Percentiles rank a stretch among this genome's conserved stretches.
Conservation (phyloP, 352 stramenopile genomes). For the Phytophthora palmivora region DNA sequence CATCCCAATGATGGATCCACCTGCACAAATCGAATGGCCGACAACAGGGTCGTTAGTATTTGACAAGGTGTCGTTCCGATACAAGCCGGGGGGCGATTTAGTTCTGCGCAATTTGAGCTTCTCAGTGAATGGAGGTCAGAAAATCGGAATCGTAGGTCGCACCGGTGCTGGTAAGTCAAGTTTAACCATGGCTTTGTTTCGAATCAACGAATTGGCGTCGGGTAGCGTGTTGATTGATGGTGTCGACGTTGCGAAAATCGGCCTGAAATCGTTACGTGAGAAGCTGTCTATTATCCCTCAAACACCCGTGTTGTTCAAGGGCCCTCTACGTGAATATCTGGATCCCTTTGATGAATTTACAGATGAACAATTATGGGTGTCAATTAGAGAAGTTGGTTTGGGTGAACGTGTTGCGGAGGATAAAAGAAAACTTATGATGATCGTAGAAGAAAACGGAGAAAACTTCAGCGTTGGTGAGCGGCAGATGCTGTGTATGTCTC, state of each 20-base stretch:
- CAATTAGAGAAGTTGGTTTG: slow-evolving; percentile 51
- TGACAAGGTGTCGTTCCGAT: slow-evolving; percentile 85
- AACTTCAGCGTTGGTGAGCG: slow-evolving; percentile 93
- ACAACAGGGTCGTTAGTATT: slow-evolving; percentile 77
- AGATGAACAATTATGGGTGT: slow-evolving; percentile 70
- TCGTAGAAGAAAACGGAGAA: slow-evolving; percentile 93
- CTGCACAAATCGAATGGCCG: slow-evolving; percentile 74
- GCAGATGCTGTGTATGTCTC: slow-evolving; percentile 93
- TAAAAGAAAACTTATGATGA: slow-evolving; percentile 64
- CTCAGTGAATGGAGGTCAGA: slow-evolving; percentile 64
- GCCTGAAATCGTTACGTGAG: slow-evolving; percentile 72
- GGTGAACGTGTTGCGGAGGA: slow-evolving; percentile 58
- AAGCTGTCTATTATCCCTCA: slow-evolving; percentile 93
- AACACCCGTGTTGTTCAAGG: slow-evolving; percentile 92
- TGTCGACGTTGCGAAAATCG: slow-evolving; percentile 73
- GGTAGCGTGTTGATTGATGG: slow-evolving; percentile 89
- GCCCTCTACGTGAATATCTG: slow-evolving; percentile 89
- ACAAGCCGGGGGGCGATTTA: slow-evolving; percentile 66
- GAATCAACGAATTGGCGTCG: slow-evolving; percentile 80
- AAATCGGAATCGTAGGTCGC: no score
- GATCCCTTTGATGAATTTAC: slow-evolving; percentile 89
- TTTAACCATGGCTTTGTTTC: slow-evolving; percentile 36
- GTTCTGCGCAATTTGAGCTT: slow-evolving; percentile 84
- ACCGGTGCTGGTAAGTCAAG: slow-evolving; percentile 30
- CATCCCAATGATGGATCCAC: slow-evolving; percentile 35